phyloP scores from a whole-genome alignment of 2,329 filamentous ascomycete genomes.

The Talaromyces sp. region DNA sequence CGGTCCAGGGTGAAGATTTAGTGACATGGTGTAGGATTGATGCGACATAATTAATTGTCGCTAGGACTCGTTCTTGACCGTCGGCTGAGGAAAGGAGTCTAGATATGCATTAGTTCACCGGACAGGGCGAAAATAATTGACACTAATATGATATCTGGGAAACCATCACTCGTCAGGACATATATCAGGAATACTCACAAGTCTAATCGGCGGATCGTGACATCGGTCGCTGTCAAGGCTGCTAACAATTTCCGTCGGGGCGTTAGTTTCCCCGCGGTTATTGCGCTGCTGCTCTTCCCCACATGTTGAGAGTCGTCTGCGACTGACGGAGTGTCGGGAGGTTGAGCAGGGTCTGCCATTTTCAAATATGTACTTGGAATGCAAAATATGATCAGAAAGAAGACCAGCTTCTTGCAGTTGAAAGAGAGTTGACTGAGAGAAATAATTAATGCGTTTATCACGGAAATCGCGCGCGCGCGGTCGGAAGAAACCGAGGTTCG shows the following conservation, averaged over 20 bases:
- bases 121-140: not conserved
- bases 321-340: conserved; percentile 15
- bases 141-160: not conserved
- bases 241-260: conserved; percentile 29
- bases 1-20: conserved; percentile 53
- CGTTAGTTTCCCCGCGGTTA: conserved; percentile 26
- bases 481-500: conserved; percentile 33
- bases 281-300: conserved; percentile 14
- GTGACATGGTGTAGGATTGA: conserved; percentile 64
- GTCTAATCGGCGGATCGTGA: conserved; percentile 33
- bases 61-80: conserved; percentile 71
- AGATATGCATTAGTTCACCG: not conserved
- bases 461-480: conserved; percentile 9
- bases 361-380: not conserved
- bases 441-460: not conserved
- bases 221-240: conserved; percentile 32
- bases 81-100: conserved; percentile 68
- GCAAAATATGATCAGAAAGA: conserved; percentile 1
- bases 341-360: conserved; percentile 27
- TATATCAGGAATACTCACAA: conserved; percentile 26
- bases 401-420: conserved; percentile 5
- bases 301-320: conserved; percentile 19
- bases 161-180: too few relatives aligned
- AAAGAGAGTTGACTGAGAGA: not conserved
- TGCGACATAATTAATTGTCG: conserved; percentile 69